Evolutionary conservation across 176 grass and related monocot species (phyloP), one percentile per base, ranked within the genome.

Genomic region (Panicum miliaceum): DNA sequence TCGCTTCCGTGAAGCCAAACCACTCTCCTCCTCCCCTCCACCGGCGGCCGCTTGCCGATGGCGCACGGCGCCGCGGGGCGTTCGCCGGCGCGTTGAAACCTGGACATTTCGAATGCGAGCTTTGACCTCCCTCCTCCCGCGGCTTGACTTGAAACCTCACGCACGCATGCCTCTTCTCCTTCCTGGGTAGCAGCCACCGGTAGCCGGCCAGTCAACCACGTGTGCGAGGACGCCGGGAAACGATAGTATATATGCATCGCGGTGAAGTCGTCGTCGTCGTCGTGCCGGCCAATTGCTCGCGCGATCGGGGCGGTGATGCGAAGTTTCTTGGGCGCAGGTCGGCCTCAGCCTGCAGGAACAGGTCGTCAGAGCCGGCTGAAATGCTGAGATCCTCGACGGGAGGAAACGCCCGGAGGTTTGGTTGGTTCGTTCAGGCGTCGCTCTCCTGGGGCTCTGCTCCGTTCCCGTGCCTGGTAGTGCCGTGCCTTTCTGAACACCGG

Each of bases 261-360:
- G 2, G 15, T 3, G 64, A 51, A 22, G 64, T 22, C 38, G 63
- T 66, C 15, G 20, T 32, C 29, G 29, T 32, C 1, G 1, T 45
- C 73, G 86, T 78, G 80, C 12, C 2, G n/a, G 5, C 34, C 18
- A 35, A 22, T 80, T 12, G 57, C 12, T 52, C 7, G 18, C 69
- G 66, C 59, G 68, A 86, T 45, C 8, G 48, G 27, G 54, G 2
- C 29, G 27, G 8, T 64, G 23, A 12, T 75, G 59, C 26, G 45
- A 84, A 75, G 61, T n/a, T 79, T 72, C 64, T 63, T 14, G 84
- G 50, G 8, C 13, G 78, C 78, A 54, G 68, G 71, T 26, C 67
- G n/a, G 19, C 42, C 38, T 71, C 25, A 32, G 25, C 52, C 16
- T 20, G 20, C 65, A 12, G 27, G 34, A 72, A 64, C 10, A 22